Evolutionary conservation across 1,139 yeast genomes (phyloP), one percentile per base, ranked within the genome.

Genomic region (Pichia kudriavzevii): DNA sequence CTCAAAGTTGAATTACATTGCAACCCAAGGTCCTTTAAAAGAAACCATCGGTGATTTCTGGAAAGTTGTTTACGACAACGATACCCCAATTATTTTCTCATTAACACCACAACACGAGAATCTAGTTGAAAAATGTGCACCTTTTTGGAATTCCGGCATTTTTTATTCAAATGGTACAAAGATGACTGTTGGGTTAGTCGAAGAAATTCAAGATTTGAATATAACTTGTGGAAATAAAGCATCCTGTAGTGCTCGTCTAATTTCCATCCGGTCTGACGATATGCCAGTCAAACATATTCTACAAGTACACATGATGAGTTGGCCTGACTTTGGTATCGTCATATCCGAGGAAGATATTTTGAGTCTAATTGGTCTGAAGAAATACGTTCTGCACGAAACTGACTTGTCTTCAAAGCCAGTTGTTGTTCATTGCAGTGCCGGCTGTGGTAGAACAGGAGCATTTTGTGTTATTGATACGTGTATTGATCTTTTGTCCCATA

Each of bases 371-470:
- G 53, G 56, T 8, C 52, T 72, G 49, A 72, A 69, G 45, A 49
- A 60, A 11, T 46, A 52, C 31, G 41, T 70, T 13, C 46, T 60
- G 37, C 35, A 51, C 11, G 32, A 40, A 4, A 39, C 54, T 5
- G 21, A 46, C 5, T 17, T 28, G 5, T 22, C 17, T 13, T 26
- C 40, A 1, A 28, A 39, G 7, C 70, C 73, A 2, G 58, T 70
- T 0, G 46, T 70, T 19, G 67, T 71, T 8, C 79, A 72, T 48
- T 72, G 79, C 42, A 69, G 76, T 3, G 79, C 79, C 0, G 79
- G 79, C 0, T 72, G 78, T 51, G 79, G 79, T 8, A 58, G 79
- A 39, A 72, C 79, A 0, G 79, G 79, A 1, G 68, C 74, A 12
- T 67, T 72, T 38, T 68, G 75, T 39, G 58, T 73, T 2, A 61